phyloP scores from a whole-genome alignment of 352 stramenopile genomes.

The Phytophthora rubi region DNA sequence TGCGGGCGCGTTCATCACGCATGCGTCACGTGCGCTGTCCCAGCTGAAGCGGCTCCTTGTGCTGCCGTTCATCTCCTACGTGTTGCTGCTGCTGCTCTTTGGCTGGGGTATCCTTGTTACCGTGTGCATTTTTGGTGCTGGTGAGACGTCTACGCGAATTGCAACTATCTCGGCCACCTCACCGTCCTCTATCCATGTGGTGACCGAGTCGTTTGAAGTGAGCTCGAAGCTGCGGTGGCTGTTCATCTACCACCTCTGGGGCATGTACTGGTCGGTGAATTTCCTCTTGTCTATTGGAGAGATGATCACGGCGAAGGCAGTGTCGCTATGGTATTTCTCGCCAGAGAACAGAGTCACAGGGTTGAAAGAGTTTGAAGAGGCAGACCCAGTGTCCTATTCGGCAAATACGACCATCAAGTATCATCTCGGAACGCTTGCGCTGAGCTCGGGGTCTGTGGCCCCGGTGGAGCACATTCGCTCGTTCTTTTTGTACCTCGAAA shows the following conservation, averaged over 20 bases:
- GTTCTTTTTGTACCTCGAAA: slow-evolving; percentile 85
- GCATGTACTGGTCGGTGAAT: slow-evolving; percentile 81
- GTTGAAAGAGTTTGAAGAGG: slow-evolving; percentile 57
- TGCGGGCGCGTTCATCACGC: slow-evolving; percentile 79
- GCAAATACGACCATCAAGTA: slow-evolving; percentile 66
- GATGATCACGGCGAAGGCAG: slow-evolving; percentile 77
- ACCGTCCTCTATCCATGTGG: slow-evolving; percentile 54
- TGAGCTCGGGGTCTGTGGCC: slow-evolving; percentile 65
- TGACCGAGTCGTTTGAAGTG: slow-evolving; percentile 73
- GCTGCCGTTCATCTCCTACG: slow-evolving; percentile 73
- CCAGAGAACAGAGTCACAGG: slow-evolving; percentile 63
- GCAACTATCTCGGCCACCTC: slow-evolving; percentile 59
- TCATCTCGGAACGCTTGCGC: slow-evolving; percentile 75
- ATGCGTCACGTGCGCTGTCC: slow-evolving; percentile 67
- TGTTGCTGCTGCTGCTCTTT: slow-evolving; percentile 72
- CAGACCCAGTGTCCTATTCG: slow-evolving; percentile 73
- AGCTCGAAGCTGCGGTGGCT: slow-evolving; percentile 74
- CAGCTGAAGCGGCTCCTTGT: slow-evolving; percentile 73
- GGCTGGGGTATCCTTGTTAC: slow-evolving; percentile 78
- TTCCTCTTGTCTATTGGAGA: slow-evolving; percentile 74
- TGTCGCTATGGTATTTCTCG: slow-evolving; percentile 81
- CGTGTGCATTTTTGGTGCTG: slow-evolving; percentile 78
- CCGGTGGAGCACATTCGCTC: slow-evolving; percentile 70
- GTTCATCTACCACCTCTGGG: slow-evolving; percentile 78
- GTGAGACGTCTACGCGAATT: slow-evolving; percentile 61